These are phyloP conservation scores for Aureobasidium sp. DNA, from an alignment of 2,329 filamentous ascomycete species.

Conservation along the genomic window DNA sequence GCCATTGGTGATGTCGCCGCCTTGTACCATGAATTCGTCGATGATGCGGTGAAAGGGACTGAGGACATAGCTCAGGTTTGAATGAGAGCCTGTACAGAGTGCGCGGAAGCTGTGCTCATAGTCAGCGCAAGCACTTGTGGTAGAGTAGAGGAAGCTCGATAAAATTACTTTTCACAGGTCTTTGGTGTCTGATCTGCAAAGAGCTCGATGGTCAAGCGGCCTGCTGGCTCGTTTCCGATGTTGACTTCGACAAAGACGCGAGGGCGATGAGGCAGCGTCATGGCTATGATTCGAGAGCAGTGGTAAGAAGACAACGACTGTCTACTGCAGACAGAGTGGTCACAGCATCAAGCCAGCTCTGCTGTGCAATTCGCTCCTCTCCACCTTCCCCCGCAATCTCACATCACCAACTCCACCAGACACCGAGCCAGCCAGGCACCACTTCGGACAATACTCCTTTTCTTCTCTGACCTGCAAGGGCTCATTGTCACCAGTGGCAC, in stretches of 20 bases:
- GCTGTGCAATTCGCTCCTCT: neutral
- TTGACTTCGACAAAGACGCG: conserved; percentile 38
- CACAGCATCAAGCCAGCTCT: conserved; percentile 5
- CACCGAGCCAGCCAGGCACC: neutral
- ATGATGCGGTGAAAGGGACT: conserved; percentile 37
- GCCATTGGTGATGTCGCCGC: conserved; percentile 36
- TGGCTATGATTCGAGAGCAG: neutral
- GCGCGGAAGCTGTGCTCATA: conserved; percentile 35
- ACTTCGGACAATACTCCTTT: conserved; percentile 1
- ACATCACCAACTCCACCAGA: no score
- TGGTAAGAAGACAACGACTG: neutral
- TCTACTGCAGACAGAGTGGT: neutral
- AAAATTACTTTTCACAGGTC: conserved; percentile 40
- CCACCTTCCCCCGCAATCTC: neutral
- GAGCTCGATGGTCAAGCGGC: conserved; percentile 39
- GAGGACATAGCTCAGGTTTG: conserved; percentile 33
- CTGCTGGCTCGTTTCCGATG: conserved; percentile 35
- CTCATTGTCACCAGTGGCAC: no score
- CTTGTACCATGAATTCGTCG: conserved; percentile 41
- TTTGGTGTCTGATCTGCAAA: conserved; percentile 40
- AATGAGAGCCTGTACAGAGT: conserved; percentile 36
- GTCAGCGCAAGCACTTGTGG: conserved; percentile 12
- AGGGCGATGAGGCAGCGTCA: conserved; percentile 24
- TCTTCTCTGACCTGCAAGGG: no score
- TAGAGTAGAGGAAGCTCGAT: neutral